Evolutionary conservation across 768 basidiomycete species (phyloP).

Genomic region (Phanerochaete sordida): DNA sequence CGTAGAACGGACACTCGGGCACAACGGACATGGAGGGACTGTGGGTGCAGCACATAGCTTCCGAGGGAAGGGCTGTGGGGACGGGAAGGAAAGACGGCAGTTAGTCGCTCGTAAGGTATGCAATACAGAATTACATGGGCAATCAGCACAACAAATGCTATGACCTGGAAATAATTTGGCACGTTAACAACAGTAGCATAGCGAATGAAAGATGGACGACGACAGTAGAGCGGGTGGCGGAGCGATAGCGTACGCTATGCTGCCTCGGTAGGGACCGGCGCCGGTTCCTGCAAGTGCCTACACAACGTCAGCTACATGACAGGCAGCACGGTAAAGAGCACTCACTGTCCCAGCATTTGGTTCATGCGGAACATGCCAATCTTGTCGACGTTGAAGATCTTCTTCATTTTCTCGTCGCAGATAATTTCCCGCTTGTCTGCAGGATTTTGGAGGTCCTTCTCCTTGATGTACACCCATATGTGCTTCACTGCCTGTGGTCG

Average conservation of each 20-base stretch:
- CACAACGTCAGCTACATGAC: neutral
- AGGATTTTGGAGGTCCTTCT: slow-evolving; percentile 80
- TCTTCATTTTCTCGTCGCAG: slow-evolving; percentile 69
- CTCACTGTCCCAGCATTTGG: slow-evolving; percentile 78
- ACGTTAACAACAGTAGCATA: neutral
- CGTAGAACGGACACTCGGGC: neutral
- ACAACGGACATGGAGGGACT: neutral
- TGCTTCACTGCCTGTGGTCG: slow-evolving; percentile 90
- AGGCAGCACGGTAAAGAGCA: slow-evolving; percentile 3
- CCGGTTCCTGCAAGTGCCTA: slow-evolving; percentile 20
- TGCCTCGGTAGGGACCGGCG: neutral
- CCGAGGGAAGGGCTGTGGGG: neutral
- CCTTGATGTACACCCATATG: slow-evolving; percentile 88
- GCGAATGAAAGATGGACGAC: neutral
- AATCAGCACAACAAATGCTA: neutral
- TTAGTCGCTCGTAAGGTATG: slow-evolving; percentile 4
- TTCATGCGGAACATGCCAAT: slow-evolving; percentile 97
- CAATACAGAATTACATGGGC: slow-evolving; percentile 4
- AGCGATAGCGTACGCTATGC: neutral
- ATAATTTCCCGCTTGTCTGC: slow-evolving; percentile 79
- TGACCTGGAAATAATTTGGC: slow-evolving; percentile 5
- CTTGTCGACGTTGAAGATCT: slow-evolving; percentile 76
- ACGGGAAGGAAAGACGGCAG: neutral
- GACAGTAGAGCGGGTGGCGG: neutral
- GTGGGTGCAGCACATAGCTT: neutral